phyloP scores from a whole-genome alignment of 2,329 filamentous ascomycete genomes.

The Sporothrix humicola region DNA sequence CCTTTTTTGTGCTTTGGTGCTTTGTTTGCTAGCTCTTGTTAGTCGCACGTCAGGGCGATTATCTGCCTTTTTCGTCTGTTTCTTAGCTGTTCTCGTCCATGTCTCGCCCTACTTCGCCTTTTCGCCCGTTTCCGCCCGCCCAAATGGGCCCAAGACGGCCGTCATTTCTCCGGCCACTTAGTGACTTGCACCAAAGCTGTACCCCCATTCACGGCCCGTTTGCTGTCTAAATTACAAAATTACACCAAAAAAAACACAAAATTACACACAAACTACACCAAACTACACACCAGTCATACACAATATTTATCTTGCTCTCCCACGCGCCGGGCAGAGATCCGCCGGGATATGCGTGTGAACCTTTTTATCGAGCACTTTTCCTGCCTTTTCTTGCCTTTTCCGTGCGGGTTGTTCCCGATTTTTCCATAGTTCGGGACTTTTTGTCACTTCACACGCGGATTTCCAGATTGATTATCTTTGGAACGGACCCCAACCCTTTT shows the following conservation, averaged over 20 bases:
- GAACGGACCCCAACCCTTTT: slow-evolving; percentile 10
- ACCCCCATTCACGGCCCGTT: too few relatives aligned
- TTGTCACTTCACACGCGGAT: neutral
- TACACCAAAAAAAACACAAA: neutral
- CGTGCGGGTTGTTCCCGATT: neutral
- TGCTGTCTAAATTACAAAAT: too few relatives aligned
- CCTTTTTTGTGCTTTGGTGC: neutral
- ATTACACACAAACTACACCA: neutral
- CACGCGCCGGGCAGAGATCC: slow-evolving; percentile 22
- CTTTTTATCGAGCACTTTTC: neutral
- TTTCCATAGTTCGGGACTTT: neutral
- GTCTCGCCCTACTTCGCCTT: neutral
- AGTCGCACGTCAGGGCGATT: neutral
- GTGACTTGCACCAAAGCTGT: slow-evolving; percentile 5
- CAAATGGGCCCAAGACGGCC: slow-evolving; percentile 13
- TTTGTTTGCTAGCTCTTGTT: neutral
- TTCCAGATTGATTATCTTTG: neutral
- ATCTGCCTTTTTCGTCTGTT: slow-evolving; percentile 7
- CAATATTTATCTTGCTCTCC: slow-evolving; percentile 3
- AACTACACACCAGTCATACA: slow-evolving; percentile 1
- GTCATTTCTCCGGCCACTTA: slow-evolving; percentile 28
- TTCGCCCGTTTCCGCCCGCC: slow-evolving; percentile 8
- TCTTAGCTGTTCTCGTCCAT: neutral
- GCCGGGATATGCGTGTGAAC: neutral
- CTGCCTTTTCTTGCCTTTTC: neutral